Conservation (phyloP, 805 yeast genomes). For the Nakazawaea ambrosiae region DNA sequence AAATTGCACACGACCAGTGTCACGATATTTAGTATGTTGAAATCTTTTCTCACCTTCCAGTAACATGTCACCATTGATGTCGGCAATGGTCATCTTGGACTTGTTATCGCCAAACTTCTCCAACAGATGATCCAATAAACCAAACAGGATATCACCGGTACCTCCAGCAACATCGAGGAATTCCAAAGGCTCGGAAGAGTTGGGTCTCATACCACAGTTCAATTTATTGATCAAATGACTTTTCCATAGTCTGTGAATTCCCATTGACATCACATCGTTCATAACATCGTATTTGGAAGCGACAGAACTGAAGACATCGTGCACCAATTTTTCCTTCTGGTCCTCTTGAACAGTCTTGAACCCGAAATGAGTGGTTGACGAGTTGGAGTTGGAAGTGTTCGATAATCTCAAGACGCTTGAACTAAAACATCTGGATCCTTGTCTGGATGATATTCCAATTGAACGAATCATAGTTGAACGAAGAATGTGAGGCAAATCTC, state of each 20-base stretch:
- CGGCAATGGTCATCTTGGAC: slow-evolving; percentile 85
- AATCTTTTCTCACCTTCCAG: slow-evolving; percentile 84
- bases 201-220: slow-evolving; percentile 92
- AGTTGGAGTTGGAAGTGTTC: too few species aligned
- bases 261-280: slow-evolving; percentile 98
- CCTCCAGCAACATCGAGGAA: slow-evolving; percentile 98
- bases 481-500: too few species aligned
- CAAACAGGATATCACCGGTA: slow-evolving; percentile 96
- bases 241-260: slow-evolving; percentile 94
- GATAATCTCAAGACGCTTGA: too few species aligned
- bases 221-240: slow-evolving; percentile 78
- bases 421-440: too few species aligned
- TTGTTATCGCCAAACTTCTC: slow-evolving; percentile 63
- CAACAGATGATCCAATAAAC: slow-evolving; percentile 87
- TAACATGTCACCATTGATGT: slow-evolving; percentile 94
- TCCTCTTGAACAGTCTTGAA: slow-evolving; percentile 71
- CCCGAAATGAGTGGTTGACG: slow-evolving; percentile 85
- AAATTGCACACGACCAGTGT: slow-evolving; percentile 68
- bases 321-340: slow-evolving; percentile 78
- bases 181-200: slow-evolving; percentile 62
- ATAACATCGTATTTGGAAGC: slow-evolving; percentile 91
- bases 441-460: too few species aligned
- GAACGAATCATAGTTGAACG: too few species aligned
- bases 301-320: slow-evolving; percentile 87
- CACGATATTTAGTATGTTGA: slow-evolving; percentile 49